A percentile compares a stretch with the other conserved stretches of the same genome.
Conservation (phyloP, 1,284 basidiomycete species). For the Fomitopsis pinicola region DNA sequence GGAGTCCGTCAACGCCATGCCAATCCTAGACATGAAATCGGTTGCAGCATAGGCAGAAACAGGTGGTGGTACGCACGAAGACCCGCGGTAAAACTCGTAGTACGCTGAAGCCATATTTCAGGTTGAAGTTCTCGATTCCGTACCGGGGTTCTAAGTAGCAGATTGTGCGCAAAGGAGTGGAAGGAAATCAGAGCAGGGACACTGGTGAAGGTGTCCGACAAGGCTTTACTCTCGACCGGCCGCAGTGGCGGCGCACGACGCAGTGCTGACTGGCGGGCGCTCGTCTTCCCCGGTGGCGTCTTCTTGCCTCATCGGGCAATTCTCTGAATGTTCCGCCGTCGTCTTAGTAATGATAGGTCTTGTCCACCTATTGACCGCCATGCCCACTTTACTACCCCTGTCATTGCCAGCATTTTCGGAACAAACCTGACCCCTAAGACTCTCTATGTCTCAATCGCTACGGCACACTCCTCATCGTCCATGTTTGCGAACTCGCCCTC, state of each 20-base stretch:
- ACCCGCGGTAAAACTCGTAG: conserved; percentile 89
- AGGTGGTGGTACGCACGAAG: conserved; percentile 58
- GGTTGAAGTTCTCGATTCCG: neutral
- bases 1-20: conserved; percentile 97
- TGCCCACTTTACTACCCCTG: too few species aligned
- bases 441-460: too few species aligned
- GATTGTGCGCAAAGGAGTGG: conserved; percentile 5
- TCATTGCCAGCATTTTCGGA: too few species aligned
- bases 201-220: conserved; percentile 18
- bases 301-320: neutral
- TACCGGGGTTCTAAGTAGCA: conserved; percentile 3
- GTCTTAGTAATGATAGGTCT: neutral
- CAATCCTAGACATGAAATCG: conserved; percentile 60
- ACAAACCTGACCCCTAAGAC: too few species aligned
- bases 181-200: conserved; percentile 3
- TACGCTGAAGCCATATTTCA: conserved; percentile 70
- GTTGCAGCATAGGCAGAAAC: neutral
- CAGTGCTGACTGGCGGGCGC: neutral
- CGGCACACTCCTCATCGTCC: too few species aligned
- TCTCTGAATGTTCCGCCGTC: neutral
- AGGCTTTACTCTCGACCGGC: neutral
- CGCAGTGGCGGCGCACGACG: neutral
- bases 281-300: neutral
- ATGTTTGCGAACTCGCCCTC: too few species aligned
- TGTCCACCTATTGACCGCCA: too few species aligned